Percentiles rank a stretch among this genome's conserved stretches.
phyloP scores from a whole-genome alignment of 805 yeast genomes.

The Brettanomyces anomalus region DNA sequence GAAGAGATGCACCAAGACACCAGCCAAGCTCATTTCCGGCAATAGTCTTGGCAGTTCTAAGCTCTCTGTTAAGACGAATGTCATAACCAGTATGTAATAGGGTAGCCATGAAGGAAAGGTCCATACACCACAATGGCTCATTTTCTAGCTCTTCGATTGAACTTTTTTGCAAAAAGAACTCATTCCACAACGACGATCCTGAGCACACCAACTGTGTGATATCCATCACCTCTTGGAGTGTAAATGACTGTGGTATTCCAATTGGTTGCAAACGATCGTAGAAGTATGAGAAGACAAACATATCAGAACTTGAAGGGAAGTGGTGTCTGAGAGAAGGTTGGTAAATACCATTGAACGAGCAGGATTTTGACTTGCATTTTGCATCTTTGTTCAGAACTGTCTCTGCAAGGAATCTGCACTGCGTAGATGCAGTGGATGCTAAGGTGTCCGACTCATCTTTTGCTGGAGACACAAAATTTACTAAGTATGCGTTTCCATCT shows the following conservation, averaged over 20 bases:
- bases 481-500: conserved; percentile 23
- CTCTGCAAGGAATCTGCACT: conserved; percentile 84
- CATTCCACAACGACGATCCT: conserved; percentile 70
- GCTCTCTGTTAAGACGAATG: conserved; percentile 81
- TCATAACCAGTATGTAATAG: conserved; percentile 95
- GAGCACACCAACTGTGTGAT: conserved; percentile 78
- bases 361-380: conserved; percentile 66
- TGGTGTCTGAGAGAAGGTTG: conserved; percentile 85
- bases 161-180: conserved; percentile 53
- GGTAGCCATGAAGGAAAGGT: conserved; percentile 82
- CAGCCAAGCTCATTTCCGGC: conserved; percentile 91
- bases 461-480: conserved; percentile 26
- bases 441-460: conserved; percentile 17
- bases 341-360: conserved; percentile 95
- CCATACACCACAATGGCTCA: conserved; percentile 94
- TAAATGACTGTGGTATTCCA: conserved; percentile 89
- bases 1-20: conserved; percentile 97
- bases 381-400: conserved; percentile 73
- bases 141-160: conserved; percentile 56
- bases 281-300: conserved; percentile 89
- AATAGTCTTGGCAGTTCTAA: conserved; percentile 86
- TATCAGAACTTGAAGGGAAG: conserved; percentile 63
- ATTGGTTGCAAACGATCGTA: conserved; percentile 91
- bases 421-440: conserved; percentile 53
- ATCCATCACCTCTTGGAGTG: conserved; percentile 74